Evolutionary conservation across 2,329 filamentous ascomycete species (phyloP).

Genomic region (Bimuria novae-zelandiae): DNA sequence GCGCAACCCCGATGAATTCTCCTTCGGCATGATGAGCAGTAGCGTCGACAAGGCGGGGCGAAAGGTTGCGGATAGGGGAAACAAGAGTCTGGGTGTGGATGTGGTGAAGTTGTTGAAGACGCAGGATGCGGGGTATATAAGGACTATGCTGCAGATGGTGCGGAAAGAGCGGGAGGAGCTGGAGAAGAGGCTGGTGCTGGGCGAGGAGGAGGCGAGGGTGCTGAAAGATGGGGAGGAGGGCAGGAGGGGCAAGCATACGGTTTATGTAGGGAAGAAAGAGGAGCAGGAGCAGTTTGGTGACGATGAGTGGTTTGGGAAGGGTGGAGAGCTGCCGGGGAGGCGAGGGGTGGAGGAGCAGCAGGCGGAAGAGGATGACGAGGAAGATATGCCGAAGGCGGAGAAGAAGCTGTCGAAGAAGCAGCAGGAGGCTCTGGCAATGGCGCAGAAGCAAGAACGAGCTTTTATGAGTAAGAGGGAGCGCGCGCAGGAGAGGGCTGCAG

Average conservation of each 20-base stretch:
- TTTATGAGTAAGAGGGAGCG: constrained; percentile 53
- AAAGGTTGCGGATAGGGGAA: constrained; percentile 51
- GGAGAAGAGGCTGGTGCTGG: constrained; percentile 44
- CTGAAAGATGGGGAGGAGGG: constrained; percentile 36
- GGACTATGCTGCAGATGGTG: constrained; percentile 61
- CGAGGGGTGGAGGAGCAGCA: constrained; percentile 31
- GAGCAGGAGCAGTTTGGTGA: constrained; percentile 48
- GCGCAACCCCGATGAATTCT: constrained; percentile 69
- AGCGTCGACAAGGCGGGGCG: constrained; percentile 52
- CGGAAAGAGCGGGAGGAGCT: constrained; percentile 58
- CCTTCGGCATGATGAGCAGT: constrained; percentile 65
- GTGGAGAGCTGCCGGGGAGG: constrained; percentile 29
- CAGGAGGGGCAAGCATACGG: constrained; percentile 37
- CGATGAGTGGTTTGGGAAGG: constrained; percentile 47
- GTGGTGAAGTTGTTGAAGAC: constrained; percentile 68
- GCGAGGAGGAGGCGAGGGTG: constrained; percentile 49
- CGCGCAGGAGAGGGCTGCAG: constrained; percentile 53
- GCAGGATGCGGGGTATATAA: constrained; percentile 66
- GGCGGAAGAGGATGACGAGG: constrained; percentile 31
- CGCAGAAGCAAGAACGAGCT: constrained; percentile 35
- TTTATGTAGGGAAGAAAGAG: constrained; percentile 49
- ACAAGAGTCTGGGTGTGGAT: constrained; percentile 56
- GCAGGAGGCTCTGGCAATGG: constrained; percentile 34
- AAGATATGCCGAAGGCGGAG: constrained; percentile 13
- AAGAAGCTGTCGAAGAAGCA: constrained; percentile 39